phyloP scores from a whole-genome alignment of 805 yeast genomes.

The Candida loeiensis region DNA sequence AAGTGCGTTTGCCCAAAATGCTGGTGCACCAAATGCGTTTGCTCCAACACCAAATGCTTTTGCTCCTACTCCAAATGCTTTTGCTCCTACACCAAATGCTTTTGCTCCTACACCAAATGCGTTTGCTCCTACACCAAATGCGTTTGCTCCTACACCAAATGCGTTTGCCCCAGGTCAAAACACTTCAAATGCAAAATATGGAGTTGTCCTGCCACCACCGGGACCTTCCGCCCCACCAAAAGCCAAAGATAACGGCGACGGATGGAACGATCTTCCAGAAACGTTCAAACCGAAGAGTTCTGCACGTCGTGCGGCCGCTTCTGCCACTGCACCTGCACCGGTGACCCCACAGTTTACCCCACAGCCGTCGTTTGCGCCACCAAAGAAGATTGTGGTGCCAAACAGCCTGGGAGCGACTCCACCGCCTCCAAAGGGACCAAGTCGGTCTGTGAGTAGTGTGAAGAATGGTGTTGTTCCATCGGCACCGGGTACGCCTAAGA shows the following conservation, averaged over 20 bases:
- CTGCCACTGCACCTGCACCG: conserved; percentile 25
- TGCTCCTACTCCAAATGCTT: conserved; percentile 7
- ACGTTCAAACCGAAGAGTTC: conserved; percentile 40
- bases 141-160: too few species aligned
- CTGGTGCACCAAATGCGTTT: conserved; percentile 23
- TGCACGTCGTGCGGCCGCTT: conserved; percentile 45
- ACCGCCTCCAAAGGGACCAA: conserved; percentile 28
- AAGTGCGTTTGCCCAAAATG: conserved; percentile 21
- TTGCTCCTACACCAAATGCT: conserved; percentile 8
- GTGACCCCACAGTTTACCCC: conserved; percentile 21
- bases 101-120: conserved; percentile 10
- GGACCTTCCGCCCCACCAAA: conserved; percentile 23
- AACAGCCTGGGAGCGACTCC: conserved; percentile 18
- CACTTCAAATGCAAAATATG: too few species aligned
- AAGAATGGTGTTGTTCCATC: conserved; percentile 12
- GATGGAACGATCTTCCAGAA: conserved; percentile 71
- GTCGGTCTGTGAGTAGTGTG: conserved; percentile 15
- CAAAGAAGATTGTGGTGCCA: conserved; percentile 24
- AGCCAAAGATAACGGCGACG: conserved; percentile 48
- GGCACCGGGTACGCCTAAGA: conserved; percentile 7
- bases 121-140: conserved; percentile 19
- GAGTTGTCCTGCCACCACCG: too few species aligned
- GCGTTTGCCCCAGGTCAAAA: too few species aligned
- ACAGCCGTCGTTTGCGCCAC: conserved; percentile 17
- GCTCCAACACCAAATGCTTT: conserved; percentile 22